These are phyloP conservation scores for Corymbia citriodora DNA, from an alignment of 441 rosid species.

Conservation along the genomic window DNA sequence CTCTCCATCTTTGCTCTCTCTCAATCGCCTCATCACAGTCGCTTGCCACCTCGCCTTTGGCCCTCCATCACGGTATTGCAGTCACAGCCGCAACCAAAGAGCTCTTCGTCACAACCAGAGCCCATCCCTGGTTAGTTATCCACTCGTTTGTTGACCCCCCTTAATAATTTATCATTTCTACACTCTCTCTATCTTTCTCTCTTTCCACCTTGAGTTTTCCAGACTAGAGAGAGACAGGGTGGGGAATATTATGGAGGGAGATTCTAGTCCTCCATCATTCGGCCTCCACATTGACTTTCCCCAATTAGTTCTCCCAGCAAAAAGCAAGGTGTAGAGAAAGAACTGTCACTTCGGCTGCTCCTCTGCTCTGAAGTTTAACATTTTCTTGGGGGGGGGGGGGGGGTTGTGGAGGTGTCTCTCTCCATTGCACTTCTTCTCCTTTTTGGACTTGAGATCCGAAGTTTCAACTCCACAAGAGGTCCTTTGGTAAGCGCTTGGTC, in stretches of 20 bases:
- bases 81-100: neutral
- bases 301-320: neutral
- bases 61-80: too few relatives aligned
- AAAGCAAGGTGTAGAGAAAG: neutral
- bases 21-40: too few relatives aligned
- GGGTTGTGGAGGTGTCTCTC: too few relatives aligned
- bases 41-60: too few relatives aligned
- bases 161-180: too few relatives aligned
- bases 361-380: neutral
- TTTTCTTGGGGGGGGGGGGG: neutral
- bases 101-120: slow-evolving; percentile 24
- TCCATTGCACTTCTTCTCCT: neutral
- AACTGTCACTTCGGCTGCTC: neutral
- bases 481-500: neutral
- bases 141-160: slow-evolving; percentile 35
- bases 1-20: too few relatives aligned
- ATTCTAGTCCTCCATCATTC: neutral
- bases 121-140: slow-evolving; percentile 56
- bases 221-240: slow-evolving; percentile 24
- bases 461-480: neutral
- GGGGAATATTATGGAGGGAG: neutral
- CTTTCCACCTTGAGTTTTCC: slow-evolving; percentile 41
- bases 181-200: neutral
- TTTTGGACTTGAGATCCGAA: slow-evolving; percentile 17
- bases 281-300: slow-evolving; percentile 25